Evolutionary conservation across 257 asterid species (phyloP).

Genomic region (Verbena officinalis): DNA sequence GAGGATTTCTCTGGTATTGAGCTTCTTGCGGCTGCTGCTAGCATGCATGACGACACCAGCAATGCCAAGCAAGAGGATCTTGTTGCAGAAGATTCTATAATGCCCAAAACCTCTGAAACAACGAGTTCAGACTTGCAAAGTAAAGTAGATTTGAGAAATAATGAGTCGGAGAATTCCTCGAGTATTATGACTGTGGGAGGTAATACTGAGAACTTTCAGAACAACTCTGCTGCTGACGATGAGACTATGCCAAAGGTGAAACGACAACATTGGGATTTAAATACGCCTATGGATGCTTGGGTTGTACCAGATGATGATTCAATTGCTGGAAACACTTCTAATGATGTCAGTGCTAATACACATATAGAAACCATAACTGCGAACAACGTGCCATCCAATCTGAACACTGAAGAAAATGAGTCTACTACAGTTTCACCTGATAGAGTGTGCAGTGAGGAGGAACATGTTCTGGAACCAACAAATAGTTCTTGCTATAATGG

Average conservation of each 20-base stretch:
- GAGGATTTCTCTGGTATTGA: conserved; percentile 83
- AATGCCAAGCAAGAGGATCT: conserved; percentile 38
- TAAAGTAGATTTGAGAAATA: conserved; percentile 24
- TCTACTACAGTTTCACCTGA: conserved; percentile 31
- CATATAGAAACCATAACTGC: conserved; percentile 22
- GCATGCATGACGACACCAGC: conserved; percentile 43
- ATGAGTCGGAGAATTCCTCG: conserved; percentile 31
- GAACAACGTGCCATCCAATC: conserved; percentile 17
- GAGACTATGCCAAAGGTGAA: conserved; percentile 45
- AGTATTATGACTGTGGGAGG: conserved; percentile 31
- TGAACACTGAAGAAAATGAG: conserved; percentile 34
- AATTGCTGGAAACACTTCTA: conserved; percentile 27
- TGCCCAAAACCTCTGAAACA: conserved; percentile 35
- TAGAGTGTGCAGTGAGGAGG: conserved; percentile 31
- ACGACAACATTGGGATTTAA: conserved; percentile 82
- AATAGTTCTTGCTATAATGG: conserved; percentile 14
- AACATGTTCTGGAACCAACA: conserved; percentile 21
- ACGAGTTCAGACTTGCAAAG: conserved; percentile 30
- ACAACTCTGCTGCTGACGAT: conserved; percentile 31
- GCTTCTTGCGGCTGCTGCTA: conserved; percentile 87
- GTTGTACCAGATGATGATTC: conserved; percentile 53
- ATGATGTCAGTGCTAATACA: conserved; percentile 25
- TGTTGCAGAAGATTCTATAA: conserved; percentile 37
- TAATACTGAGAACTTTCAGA: conserved; percentile 25
- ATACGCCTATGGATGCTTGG: conserved; percentile 82